A percentile compares a stretch with the other conserved stretches of the same genome.
phyloP scores from a whole-genome alignment of 1,139 yeast species.

The Zygoascus sp. region DNA sequence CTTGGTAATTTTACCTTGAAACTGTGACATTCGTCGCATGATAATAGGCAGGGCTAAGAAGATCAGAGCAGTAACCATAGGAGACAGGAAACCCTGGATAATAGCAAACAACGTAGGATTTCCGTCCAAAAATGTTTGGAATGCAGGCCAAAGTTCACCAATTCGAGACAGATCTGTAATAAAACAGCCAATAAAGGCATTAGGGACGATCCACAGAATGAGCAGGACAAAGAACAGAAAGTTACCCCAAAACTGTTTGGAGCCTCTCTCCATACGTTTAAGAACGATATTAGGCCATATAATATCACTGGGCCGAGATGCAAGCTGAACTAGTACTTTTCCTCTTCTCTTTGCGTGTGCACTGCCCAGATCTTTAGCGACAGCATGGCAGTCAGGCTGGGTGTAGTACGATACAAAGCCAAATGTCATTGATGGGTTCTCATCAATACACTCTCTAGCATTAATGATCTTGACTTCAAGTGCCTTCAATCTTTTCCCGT shows the following conservation, averaged over 20 bases:
- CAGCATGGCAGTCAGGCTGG: constrained; percentile 29
- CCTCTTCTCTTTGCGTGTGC: constrained; percentile 14
- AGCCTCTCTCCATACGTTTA: constrained; percentile 29
- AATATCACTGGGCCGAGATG: constrained; percentile 38
- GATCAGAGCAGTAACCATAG: constrained; percentile 34
- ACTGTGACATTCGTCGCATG: constrained; percentile 36
- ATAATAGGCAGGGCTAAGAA: constrained; percentile 37
- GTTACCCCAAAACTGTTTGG: constrained; percentile 37
- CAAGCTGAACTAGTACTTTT: constrained; percentile 26
- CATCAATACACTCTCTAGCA: constrained; percentile 26
- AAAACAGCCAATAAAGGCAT: constrained; percentile 41
- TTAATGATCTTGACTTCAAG: constrained; percentile 29
- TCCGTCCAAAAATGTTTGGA: constrained; percentile 29
- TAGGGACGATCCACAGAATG: constrained; percentile 39
- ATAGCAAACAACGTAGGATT: constrained; percentile 34
- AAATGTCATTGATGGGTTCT: constrained; percentile 27
- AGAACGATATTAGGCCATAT: constrained; percentile 38
- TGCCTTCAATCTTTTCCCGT: constrained; percentile 22
- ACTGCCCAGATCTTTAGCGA: constrained; percentile 23
- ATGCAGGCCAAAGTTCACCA: constrained; percentile 37
- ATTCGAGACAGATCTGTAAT: constrained; percentile 36
- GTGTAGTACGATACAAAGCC: constrained; percentile 37
- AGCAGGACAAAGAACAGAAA: constrained; percentile 30
- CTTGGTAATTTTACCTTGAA: constrained; percentile 39
- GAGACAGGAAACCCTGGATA: constrained; percentile 40